These are phyloP conservation scores for Colletotrichum scovillei DNA, from an alignment of 2,329 filamentous ascomycete genomes.

Conservation along the genomic window DNA sequence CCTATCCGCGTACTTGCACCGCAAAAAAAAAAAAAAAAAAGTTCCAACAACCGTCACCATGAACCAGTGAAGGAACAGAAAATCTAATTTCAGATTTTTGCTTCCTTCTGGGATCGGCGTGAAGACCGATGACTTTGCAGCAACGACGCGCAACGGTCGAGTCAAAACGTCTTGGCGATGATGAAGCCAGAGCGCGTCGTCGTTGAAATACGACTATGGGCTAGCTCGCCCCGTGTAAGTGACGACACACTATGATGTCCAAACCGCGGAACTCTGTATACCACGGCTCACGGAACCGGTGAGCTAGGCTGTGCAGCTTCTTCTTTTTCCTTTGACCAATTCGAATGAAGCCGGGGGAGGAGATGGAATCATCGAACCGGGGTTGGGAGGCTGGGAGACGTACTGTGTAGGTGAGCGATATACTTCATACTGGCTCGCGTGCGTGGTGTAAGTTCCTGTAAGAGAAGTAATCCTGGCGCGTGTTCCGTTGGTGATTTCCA, in stretches of 20 bases:
- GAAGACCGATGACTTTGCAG: not conserved
- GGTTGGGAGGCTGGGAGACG: not conserved
- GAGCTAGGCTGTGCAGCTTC: not conserved
- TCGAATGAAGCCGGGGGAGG: not conserved
- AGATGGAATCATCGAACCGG: too few relatives aligned
- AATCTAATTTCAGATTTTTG: not conserved
- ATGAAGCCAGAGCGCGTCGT: not conserved
- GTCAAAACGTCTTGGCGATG: not conserved
- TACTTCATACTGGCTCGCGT: not conserved
- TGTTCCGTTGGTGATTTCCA: slow-evolving; percentile 21
- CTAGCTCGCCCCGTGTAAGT: not conserved
- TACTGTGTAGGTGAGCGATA: slow-evolving; percentile 14
- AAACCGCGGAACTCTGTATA: not conserved
- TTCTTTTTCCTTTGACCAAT: not conserved
- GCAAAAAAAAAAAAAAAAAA: not conserved
- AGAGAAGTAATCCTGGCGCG: not conserved
- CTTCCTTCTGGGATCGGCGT: not conserved
- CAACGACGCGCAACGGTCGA: not conserved
- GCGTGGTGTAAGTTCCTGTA: not conserved
- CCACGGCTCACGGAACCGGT: not conserved
- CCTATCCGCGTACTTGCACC: not conserved
- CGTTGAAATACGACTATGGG: not conserved
- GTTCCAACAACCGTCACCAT: not conserved
- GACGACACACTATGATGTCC: not conserved
- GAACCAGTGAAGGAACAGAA: not conserved